Evolutionary conservation across 768 basidiomycete species (phyloP), one percentile per base, ranked within the genome.

Genomic region (Collybiopsis luxurians): DNA sequence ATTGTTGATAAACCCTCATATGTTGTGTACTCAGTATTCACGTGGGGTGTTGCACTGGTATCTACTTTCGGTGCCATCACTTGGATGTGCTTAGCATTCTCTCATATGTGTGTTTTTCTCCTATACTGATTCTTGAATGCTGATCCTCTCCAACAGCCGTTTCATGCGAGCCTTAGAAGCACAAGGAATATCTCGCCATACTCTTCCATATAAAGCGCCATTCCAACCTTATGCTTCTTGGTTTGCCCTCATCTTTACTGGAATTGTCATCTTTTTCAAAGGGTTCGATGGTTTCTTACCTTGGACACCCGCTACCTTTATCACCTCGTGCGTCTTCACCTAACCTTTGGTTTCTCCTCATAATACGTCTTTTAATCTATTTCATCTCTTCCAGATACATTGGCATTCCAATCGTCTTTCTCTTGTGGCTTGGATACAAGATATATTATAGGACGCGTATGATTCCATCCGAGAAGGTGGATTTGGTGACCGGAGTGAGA

Each of bases 191-290:
- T 73, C 73, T 21, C 68, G 78, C 46, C 74, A 79, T 44, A 67
- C 68, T 15, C 65, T 80, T 5, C 78, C 79, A 2, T 78, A 77
- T 62, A 77, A 80, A 66, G 84, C 81, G 6, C 84, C 85, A n/a
- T 82, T 84, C 65, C 82, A 82, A 64, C 82, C 83, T 24, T 85
- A 76, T 69, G 81, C 83, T 23, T 80, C 79, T 42, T 84, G 79
- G 80, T 79, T 83, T 63, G 86, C 84, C 24, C 67, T 85, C 12
- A 69, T 74, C 42, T 70, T 78, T 28, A 84, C 82, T 1, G 73
- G 61, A 10, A 73, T 84, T 51, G 81, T 86, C 59, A 78, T 78
- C 2, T 55, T 83, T 5, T 85, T 86, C 73, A 85, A 87, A 67
- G 81, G 80, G 24, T 81, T 79, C 43, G 77, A 79, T 58, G 71